phyloP scores from a whole-genome alignment of 441 rosid genomes.

The Bruguiera hainesii region DNA sequence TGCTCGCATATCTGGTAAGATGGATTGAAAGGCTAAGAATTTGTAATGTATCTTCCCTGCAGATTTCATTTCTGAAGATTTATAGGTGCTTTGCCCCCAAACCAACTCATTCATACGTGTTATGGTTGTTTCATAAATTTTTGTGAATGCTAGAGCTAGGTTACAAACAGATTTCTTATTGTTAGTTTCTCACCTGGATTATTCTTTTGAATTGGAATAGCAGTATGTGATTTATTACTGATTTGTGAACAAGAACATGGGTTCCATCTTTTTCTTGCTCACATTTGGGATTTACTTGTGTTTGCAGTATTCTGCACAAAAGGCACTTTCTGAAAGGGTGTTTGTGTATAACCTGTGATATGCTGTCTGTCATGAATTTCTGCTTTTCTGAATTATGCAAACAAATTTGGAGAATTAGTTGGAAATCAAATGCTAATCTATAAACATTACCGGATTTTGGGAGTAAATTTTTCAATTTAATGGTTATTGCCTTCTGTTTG shows the following conservation, averaged over 20 bases:
- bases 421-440: too few relatives aligned
- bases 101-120: not conserved
- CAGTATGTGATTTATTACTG: too few relatives aligned
- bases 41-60: not conserved
- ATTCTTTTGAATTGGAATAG: not conserved
- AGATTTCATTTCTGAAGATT: conserved; percentile 9
- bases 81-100: not conserved
- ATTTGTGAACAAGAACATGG: too few relatives aligned
- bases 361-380: not conserved
- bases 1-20: conserved; percentile 90
- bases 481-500: not conserved
- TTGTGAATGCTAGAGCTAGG: too few relatives aligned
- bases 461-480: not conserved
- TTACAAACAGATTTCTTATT: too few relatives aligned
- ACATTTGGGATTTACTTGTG: too few relatives aligned
- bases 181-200: not conserved
- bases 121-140: not conserved
- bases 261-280: too few relatives aligned
- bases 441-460: not conserved
- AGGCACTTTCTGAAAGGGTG: not conserved
- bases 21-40: not conserved
- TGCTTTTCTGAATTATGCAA: not conserved
- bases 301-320: not conserved
- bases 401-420: not conserved
- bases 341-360: not conserved